Evolutionary conservation across 2,329 filamentous ascomycete species (phyloP).

Genomic region (Colletotrichum lupini): DNA sequence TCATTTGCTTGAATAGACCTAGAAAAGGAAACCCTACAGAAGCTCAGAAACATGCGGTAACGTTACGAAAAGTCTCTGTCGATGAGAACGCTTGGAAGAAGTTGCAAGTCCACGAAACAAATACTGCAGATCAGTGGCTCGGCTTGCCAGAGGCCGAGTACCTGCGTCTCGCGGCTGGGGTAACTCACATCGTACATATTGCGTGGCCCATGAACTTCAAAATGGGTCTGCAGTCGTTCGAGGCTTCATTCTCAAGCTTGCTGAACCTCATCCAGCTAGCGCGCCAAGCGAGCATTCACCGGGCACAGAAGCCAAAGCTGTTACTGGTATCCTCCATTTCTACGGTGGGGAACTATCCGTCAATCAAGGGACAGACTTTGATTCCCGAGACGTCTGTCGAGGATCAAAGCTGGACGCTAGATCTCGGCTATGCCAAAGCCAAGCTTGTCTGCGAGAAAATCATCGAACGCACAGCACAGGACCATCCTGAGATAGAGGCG

Average conservation of each 20-base stretch:
- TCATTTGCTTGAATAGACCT: neutral
- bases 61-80: too few relatives aligned
- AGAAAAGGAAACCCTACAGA: neutral
- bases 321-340: neutral
- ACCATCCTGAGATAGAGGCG: conserved; percentile 26
- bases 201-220: conserved; percentile 42
- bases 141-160: conserved; percentile 4
- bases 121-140: too few relatives aligned
- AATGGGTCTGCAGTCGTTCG: conserved; percentile 36
- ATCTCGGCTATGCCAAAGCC: conserved; percentile 39
- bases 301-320: neutral
- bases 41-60: too few relatives aligned
- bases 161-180: conserved; percentile 32
- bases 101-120: too few relatives aligned
- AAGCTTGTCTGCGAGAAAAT: conserved; percentile 40
- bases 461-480: conserved; percentile 30
- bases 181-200: conserved; percentile 39
- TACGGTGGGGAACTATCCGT: conserved; percentile 12
- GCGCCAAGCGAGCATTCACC: neutral
- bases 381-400: conserved; percentile 32
- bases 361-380: conserved; percentile 1
- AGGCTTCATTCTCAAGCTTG: conserved; percentile 38
- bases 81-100: too few relatives aligned
- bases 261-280: conserved; percentile 36
- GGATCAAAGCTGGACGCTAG: conserved; percentile 29